Evolutionary conservation across 1,284 basidiomycete genomes (phyloP), one percentile per base, ranked within the genome.

Genomic region (Rhodotorula sp.): DNA sequence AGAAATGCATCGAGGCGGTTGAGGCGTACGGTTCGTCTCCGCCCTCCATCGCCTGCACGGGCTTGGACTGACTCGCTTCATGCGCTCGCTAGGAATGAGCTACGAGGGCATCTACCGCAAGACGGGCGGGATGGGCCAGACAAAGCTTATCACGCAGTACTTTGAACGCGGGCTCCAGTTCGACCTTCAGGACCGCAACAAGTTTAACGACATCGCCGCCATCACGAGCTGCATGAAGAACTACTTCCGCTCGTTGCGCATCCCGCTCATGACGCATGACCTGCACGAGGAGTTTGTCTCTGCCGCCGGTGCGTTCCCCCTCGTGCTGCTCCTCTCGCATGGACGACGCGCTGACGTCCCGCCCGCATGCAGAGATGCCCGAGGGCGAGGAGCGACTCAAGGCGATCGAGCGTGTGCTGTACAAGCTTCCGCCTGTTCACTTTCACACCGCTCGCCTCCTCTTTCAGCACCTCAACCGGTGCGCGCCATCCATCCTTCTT

Each of bases 101-200:
- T 93, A 92, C 79, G 93, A 96, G 81, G 93, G 96, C 22, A 94
- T 99, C 76, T 98, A 98, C 83, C 92, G 97, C 73, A 98, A 98
- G 84, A 93, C 91, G 0, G 97, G 97, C 34, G 97, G 97, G 12
- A 89, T 91, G 46, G 88, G 91, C 17, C 94, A 96, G 80, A 91
- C 92, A 60, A 96, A 96, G 82, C 87, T 87, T 70, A 97, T 99
- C 82, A 94, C 92, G 0, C 91, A 95, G 76, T 86, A 97, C 48
- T 99, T 99, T 79, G 97, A 99, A 79, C 88, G 91, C 55, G 94
- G 94, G 66, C 89, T 95, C 79, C 95, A 95, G 80, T 98, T 99
- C 81, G 92, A 99, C 80, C 86, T 99, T 56, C 85, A 86, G 66
- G 92, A 99, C 81, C 84, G 86, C 12, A 91, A 98, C 77, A 86